Conservation (phyloP, 768 basidiomycete species). For the Pholiota molesta region DNA sequence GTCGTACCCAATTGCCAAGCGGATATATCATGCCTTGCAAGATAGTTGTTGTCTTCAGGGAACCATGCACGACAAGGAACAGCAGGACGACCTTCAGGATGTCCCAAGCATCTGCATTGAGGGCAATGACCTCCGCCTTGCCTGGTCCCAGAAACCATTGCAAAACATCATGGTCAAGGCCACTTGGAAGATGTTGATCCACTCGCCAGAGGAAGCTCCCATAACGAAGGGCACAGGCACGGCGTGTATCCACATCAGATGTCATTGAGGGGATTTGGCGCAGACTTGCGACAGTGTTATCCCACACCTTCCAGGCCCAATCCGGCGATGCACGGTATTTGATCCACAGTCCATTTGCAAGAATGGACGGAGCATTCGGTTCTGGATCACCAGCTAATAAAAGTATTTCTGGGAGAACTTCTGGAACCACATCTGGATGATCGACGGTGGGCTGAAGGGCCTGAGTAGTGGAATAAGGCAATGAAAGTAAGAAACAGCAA, state of each 20-base stretch:
- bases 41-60: slow-evolving; percentile 72
- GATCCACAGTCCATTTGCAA: slow-evolving; percentile 82
- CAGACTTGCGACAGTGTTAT: slow-evolving; percentile 75
- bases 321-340: slow-evolving; percentile 73
- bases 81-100: slow-evolving; percentile 64
- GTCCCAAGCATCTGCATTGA: slow-evolving; percentile 68
- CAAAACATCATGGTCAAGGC: slow-evolving; percentile 71
- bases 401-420: slow-evolving; percentile 64
- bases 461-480: slow-evolving; percentile 27
- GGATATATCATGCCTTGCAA: slow-evolving; percentile 78
- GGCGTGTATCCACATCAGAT: slow-evolving; percentile 46
- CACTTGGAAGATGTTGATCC: slow-evolving; percentile 75
- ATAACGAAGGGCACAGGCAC: slow-evolving; percentile 64
- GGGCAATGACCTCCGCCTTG: slow-evolving; percentile 59
- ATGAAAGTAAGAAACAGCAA: neutral
- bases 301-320: slow-evolving; percentile 87
- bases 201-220: slow-evolving; percentile 72
- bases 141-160: slow-evolving; percentile 76
- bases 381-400: slow-evolving; percentile 62
- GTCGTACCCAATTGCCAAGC: slow-evolving; percentile 67
- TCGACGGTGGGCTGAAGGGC: slow-evolving; percentile 49
- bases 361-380: slow-evolving; percentile 63
- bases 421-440: slow-evolving; percentile 44
- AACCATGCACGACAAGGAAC: slow-evolving; percentile 66
- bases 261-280: slow-evolving; percentile 67